A percentile compares a stretch with the other conserved stretches of the same genome.
Conservation (phyloP, 2,329 filamentous ascomycete genomes). For the Hirsutella minnesotensis region DNA sequence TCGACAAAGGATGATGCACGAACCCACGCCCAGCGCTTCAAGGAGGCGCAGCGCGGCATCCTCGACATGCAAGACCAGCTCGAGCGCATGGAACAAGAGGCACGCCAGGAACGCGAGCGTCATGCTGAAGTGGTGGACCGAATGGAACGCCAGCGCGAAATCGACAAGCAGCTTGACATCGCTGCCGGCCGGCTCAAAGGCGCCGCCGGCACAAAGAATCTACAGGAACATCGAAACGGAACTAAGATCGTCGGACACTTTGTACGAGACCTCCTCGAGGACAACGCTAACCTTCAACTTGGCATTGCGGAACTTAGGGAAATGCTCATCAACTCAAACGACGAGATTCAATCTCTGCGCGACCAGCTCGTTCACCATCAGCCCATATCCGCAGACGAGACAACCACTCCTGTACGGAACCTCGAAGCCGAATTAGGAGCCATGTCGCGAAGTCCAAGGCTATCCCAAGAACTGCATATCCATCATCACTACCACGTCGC, state of each 20-base stretch:
- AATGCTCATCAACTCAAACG: slow-evolving; percentile 82
- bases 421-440: slow-evolving; percentile 61
- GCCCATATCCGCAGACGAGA: slow-evolving; percentile 36
- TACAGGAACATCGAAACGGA: slow-evolving; percentile 45
- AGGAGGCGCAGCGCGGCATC: slow-evolving; percentile 70
- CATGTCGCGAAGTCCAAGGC: slow-evolving; percentile 21
- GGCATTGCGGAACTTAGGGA: slow-evolving; percentile 86
- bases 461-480: slow-evolving; percentile 71
- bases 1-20: slow-evolving; percentile 63
- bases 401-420: slow-evolving; percentile 31
- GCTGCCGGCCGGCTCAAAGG: slow-evolving; percentile 73
- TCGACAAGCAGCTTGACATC: slow-evolving; percentile 71
- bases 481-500: slow-evolving; percentile 86
- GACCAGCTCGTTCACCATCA: slow-evolving; percentile 75
- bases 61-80: slow-evolving; percentile 74
- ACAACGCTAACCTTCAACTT: slow-evolving; percentile 88
- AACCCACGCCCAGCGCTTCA: slow-evolving; percentile 72
- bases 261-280: slow-evolving; percentile 86
- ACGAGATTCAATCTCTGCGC: slow-evolving; percentile 79
- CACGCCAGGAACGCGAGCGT: slow-evolving; percentile 65
- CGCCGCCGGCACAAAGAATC: slow-evolving; percentile 58
- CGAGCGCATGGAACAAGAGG: slow-evolving; percentile 77
- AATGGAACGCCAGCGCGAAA: slow-evolving; percentile 71
- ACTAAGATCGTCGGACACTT: slow-evolving; percentile 83
- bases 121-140: slow-evolving; percentile 71